Evolutionary conservation across 108 stramenopile genomes (phyloP).

Genomic region (Epithemia pelagica): DNA sequence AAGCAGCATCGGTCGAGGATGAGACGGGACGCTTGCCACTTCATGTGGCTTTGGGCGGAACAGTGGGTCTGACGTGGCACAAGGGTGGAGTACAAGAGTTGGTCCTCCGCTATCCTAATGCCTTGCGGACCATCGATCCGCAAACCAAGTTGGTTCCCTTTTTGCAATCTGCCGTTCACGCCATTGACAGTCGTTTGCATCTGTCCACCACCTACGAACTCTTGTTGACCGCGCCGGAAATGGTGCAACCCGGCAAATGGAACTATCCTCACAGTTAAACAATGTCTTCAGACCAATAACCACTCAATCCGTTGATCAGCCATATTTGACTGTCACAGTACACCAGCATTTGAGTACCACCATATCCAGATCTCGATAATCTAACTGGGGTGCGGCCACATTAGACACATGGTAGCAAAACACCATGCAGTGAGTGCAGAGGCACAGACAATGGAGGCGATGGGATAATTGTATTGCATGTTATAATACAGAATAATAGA

Average conservation of each 20-base stretch:
- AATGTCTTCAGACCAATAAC: not conserved
- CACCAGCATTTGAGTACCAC: too few species aligned
- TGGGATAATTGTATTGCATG: too few species aligned
- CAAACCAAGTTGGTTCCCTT: slow-evolving; percentile 38
- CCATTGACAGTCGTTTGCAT: slow-evolving; percentile 20
- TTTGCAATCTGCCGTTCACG: slow-evolving; percentile 34
- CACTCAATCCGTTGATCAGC: not conserved
- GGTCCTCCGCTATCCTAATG: slow-evolving; percentile 28
- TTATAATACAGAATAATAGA: too few species aligned
- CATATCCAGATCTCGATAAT: too few species aligned
- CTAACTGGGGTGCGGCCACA: too few species aligned
- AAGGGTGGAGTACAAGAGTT: slow-evolving; percentile 44
- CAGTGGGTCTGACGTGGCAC: slow-evolving; percentile 22
- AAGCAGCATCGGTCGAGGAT: slow-evolving; percentile 34
- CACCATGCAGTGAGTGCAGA: too few species aligned
- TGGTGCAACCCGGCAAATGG: slow-evolving; percentile 5
- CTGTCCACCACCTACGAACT: slow-evolving; percentile 46
- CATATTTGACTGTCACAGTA: too few species aligned
- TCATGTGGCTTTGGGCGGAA: slow-evolving; percentile 30
- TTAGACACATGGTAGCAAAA: too few species aligned
- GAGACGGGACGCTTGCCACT: slow-evolving; percentile 37
- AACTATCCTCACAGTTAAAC: not conserved
- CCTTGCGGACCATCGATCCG: slow-evolving; percentile 33
- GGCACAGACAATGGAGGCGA: too few species aligned
- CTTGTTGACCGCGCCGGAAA: slow-evolving; percentile 41